Evolutionary conservation across 78 protist species (phyloP).

Genomic region (Pigoraptor vietnamica): DNA sequence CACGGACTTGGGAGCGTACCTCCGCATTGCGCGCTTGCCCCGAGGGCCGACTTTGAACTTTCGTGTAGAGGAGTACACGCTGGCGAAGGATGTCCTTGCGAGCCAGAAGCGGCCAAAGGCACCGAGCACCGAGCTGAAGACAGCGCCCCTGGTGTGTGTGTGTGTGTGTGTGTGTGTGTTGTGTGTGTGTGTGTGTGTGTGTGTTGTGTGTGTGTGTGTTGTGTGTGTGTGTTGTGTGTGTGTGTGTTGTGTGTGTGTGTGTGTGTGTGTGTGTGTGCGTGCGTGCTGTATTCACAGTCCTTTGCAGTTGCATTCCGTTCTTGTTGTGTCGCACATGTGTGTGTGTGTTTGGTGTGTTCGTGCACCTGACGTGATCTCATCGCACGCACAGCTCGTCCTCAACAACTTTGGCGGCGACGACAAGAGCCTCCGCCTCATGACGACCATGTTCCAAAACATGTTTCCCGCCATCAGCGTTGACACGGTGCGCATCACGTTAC

Average conservation of each 20-base stretch:
- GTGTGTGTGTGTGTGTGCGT: neutral
- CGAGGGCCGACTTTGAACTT: slow-evolving; percentile 79
- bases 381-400: slow-evolving; percentile 44
- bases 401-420: slow-evolving; percentile 57
- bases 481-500: slow-evolving; percentile 18
- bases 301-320: neutral
- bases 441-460: slow-evolving; percentile 68
- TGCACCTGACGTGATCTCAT: neutral
- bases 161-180: neutral
- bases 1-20: slow-evolving; percentile 43
- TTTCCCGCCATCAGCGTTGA: slow-evolving; percentile 78
- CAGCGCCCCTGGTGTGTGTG: neutral
- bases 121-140: slow-evolving; percentile 5
- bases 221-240: neutral
- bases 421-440: slow-evolving; percentile 47
- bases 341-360: neutral
- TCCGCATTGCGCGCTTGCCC: slow-evolving; percentile 58
- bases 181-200: neutral
- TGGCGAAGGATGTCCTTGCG: slow-evolving; percentile 34
- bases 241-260: neutral
- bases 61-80: slow-evolving; percentile 38
- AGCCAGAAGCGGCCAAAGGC: slow-evolving; percentile 17
- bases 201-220: neutral
- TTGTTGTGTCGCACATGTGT: neutral
- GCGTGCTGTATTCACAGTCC: too few species aligned